A percentile compares a stretch with the other conserved stretches of the same genome.
These are phyloP conservation scores for Pseudonectria buxi DNA, from an alignment of 2,329 filamentous ascomycete genomes.

Conservation along the genomic window DNA sequence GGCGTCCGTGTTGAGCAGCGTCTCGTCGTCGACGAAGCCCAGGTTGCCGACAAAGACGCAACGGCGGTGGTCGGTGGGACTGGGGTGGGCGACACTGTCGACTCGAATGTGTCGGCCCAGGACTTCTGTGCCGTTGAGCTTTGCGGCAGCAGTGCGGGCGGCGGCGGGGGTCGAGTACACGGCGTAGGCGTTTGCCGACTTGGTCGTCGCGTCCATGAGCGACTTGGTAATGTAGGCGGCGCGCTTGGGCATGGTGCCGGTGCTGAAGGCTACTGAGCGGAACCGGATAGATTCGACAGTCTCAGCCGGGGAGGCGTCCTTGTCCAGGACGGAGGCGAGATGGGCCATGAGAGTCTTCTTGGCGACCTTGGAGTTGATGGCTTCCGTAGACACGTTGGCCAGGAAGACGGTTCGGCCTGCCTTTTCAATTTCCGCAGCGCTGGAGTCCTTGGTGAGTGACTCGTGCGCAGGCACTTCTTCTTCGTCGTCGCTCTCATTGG, in stretches of 20 bases:
- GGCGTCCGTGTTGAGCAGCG: constrained; percentile 56
- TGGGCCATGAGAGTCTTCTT: constrained; percentile 74
- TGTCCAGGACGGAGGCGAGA: constrained; percentile 65
- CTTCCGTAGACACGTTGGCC: constrained; percentile 78
- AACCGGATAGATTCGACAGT: constrained; percentile 90
- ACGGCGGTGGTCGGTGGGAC: constrained; percentile 72
- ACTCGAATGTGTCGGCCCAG: constrained; percentile 85
- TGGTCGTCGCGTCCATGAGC: constrained; percentile 84
- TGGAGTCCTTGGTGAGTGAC: constrained; percentile 46
- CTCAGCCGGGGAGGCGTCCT: constrained; percentile 47
- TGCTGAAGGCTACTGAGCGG: constrained; percentile 82
- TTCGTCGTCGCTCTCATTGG: constrained; percentile 35
- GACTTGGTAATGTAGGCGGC: constrained; percentile 91
- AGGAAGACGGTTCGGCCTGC: constrained; percentile 86
- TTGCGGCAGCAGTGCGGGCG: constrained; percentile 66
- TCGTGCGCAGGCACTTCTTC: constrained; percentile 48
- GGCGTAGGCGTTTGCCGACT: constrained; percentile 88
- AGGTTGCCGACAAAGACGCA: constrained; percentile 97
- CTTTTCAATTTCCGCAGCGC: constrained; percentile 66
- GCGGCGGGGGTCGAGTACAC: constrained; percentile 74
- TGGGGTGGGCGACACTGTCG: constrained; percentile 84
- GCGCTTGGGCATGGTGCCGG: constrained; percentile 73
- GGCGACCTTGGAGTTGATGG: constrained; percentile 73
- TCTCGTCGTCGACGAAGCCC: constrained; percentile 91
- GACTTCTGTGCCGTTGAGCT: constrained; percentile 77